A percentile compares a stretch with the other conserved stretches of the same genome.
Evolutionary conservation across 2,329 filamentous ascomycete species (phyloP).

Genomic region (Aspergillus felis): DNA sequence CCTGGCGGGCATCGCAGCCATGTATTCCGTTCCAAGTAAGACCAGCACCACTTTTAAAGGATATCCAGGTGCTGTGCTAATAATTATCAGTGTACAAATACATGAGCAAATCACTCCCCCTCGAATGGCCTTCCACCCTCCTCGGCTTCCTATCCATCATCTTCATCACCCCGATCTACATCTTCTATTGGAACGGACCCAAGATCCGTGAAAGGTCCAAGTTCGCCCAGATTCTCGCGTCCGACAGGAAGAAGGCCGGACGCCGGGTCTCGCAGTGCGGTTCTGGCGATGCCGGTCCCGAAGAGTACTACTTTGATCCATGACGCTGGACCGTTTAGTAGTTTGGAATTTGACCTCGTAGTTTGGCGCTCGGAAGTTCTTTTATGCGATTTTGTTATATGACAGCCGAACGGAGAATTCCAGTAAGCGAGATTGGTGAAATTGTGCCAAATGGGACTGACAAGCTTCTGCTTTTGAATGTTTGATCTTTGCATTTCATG

Average conservation of each 20-base stretch:
- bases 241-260: conserved; percentile 20
- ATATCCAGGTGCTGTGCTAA: neutral
- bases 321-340: neutral
- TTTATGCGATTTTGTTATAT: neutral
- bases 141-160: conserved; percentile 49
- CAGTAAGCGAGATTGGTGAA: neutral
- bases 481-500: neutral
- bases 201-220: conserved; percentile 48
- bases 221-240: conserved; percentile 46
- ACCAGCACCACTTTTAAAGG: neutral
- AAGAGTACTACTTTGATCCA: conserved; percentile 18
- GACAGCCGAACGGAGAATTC: neutral
- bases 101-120: conserved; percentile 40
- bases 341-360: neutral
- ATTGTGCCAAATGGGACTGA: neutral
- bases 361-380: neutral
- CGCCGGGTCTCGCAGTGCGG: conserved; percentile 23
- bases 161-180: conserved; percentile 52
- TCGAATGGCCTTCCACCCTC: conserved; percentile 53
- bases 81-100: conserved; percentile 47
- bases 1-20: conserved; percentile 66
- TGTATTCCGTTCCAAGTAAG: conserved; percentile 58
- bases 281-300: conserved; percentile 22
- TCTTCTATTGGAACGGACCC: conserved; percentile 56
- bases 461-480: neutral